Percentiles rank a stretch among this genome's conserved stretches.
Conservation (phyloP, 2,329 filamentous ascomycete species). For the Colletotrichum lentis region DNA sequence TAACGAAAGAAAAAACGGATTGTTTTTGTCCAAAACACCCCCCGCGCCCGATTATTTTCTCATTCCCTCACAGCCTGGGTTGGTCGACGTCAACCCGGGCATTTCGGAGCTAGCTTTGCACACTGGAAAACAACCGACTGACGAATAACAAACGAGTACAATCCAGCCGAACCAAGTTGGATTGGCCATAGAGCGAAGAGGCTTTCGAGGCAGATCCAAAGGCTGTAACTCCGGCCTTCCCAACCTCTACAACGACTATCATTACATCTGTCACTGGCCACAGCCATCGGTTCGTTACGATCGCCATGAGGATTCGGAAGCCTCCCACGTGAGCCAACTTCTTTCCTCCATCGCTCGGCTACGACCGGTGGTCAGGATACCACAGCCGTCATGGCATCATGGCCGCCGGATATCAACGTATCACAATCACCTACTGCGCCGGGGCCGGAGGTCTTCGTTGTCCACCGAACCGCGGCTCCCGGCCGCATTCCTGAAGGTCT, state of each 20-base stretch:
- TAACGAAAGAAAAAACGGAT: too few relatives aligned
- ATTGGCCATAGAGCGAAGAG: too few relatives aligned
- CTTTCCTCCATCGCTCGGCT: neutral
- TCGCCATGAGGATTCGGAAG: neutral
- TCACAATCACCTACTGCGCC: constrained; percentile 3
- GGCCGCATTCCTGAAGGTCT: constrained; percentile 25
- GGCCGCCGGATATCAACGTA: neutral
- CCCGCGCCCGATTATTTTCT: too few relatives aligned
- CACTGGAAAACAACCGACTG: too few relatives aligned
- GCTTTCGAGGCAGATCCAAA: neutral
- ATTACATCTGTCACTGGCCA: neutral
- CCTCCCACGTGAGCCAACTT: neutral
- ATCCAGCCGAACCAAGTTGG: too few relatives aligned
- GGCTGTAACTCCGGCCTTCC: neutral
- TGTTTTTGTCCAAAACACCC: too few relatives aligned
- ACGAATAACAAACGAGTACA: too few relatives aligned
- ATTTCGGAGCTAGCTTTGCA: too few relatives aligned
- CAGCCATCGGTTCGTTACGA: neutral
- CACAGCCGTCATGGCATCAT: neutral
- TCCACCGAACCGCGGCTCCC: constrained; percentile 1
- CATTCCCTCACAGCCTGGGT: too few relatives aligned
- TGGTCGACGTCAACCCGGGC: too few relatives aligned
- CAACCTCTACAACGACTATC: neutral
- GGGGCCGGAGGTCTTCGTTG: constrained; percentile 14
- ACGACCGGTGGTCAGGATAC: neutral